Base-by-base conservation (phyloP, 1,139 yeast species). In the Scheffersomyces lignicola region DNA sequence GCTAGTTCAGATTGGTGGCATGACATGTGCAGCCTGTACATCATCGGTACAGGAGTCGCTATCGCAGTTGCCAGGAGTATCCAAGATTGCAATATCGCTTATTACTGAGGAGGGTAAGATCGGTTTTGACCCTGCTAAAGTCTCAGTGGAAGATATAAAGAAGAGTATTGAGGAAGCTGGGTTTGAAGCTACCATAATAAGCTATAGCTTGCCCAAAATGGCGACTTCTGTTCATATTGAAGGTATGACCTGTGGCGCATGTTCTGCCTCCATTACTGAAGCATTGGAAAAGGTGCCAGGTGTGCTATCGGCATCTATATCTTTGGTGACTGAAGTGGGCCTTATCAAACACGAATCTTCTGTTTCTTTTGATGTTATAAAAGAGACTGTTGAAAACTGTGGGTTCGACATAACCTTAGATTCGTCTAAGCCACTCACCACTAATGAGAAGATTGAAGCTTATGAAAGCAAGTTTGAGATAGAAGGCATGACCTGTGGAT, bases 401-500 rank as follows among this genome's bases (percentile, higher is more conserved):
- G 75, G 74, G 3, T 68, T 68, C 43, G 72, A 62, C 26, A 73
- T 62, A 3, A 35, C 33, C 12, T 31, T 53, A 8, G 37, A 48
- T 11, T 33, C 36, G 6, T 39, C 47, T 5, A 35, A 31, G 9
- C 11, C 32, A 7, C 13, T 17, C 12, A 13, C 16, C 8, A 15
- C 26, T 18, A 24, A 17, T 12, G n/a, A 4, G 15, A 16, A 18
- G n/a, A 12, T 18, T 11, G 17, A 9, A 5, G 8, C 29, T 16
- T 14, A 36, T 7, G 24, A 40, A 21, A 42, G 48, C 3, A 48
- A 52, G 3, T 46, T 79, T 20, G 61, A 65, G 22, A 59, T 83
- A 1, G 55, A 47, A 21, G 96, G 96, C 4, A 89, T 89, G 96
- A 87, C 96, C 5, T 89, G 96, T 52, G 85, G 92, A 3, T 76